Base-by-base conservation (phyloP, 768 basidiomycete genomes). In the Gautieria morchelliformis region DNA sequence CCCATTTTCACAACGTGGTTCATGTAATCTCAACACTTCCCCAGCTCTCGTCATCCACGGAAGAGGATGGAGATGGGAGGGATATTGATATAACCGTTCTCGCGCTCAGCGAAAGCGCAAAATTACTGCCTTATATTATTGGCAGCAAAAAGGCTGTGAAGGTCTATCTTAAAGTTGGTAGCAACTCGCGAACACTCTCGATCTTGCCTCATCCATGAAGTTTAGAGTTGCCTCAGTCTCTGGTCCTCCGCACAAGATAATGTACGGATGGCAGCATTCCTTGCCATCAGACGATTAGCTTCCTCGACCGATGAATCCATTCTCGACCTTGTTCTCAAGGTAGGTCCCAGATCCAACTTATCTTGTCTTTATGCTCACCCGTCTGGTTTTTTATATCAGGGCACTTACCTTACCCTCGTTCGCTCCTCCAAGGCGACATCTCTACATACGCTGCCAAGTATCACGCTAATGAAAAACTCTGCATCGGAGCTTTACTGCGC, bases 381-480 rank as follows among this genome's bases (percentile, higher is more conserved):
- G 20, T 24, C 10, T 14, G 44, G 35, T 39, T 52, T 27, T 46
- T 52, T 44, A 19, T 45, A 41, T 20, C 59, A 95, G 92, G 88
- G 85, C 61, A 84, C 84, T n/a, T 99, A 99, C 71, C 77, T 89
- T 45, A 80, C 89, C 15, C 75, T 99, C 30, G 81, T 97, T 48
- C 85, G 90, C 30, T 85, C 83, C 6, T 84, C 85, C 47, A 92
- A 93, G 66, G 81, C 85, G 11, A 96, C 93, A n/a, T 89, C 78
- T 50, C 76, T 82, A 2, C 84, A 95, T 70, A 92, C 88, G 4
- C 74, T 98, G 9, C 93, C 95, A 20, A 83, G 89, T 2, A 88
- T 98, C 70, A 95, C 89, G 64, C 73, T 98, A 45, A 95, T 97
- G 92, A 99, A 99, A 71, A 96, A 98, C 69, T 90, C 93, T 6